These are phyloP conservation scores for Hygrocybe coccinea DNA, from an alignment of 768 basidiomycete genomes.

Conservation along the genomic window DNA sequence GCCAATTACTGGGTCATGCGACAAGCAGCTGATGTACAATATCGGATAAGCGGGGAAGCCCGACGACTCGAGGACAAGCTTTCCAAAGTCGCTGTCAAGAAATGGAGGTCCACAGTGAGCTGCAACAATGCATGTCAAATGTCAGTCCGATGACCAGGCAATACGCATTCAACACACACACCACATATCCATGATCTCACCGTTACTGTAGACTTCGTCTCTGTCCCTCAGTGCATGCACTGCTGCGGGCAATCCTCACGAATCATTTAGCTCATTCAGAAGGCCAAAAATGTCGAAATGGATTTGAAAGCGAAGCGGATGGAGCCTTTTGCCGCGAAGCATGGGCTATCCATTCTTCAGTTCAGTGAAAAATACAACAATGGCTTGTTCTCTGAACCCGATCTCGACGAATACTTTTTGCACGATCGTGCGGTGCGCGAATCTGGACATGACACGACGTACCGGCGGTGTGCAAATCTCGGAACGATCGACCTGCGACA, in stretches of 20 bases:
- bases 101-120: conserved; percentile 81
- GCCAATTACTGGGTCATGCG: no score
- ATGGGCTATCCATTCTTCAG: conserved; percentile 89
- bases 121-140: conserved; percentile 64
- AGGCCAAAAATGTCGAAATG: conserved; percentile 59
- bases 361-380: conserved; percentile 96
- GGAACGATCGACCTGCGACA: conserved; percentile 95
- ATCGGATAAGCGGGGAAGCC: no score
- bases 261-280: conserved; percentile 80
- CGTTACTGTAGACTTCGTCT: conserved; percentile 48
- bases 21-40: no score
- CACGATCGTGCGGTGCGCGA: conserved; percentile 96
- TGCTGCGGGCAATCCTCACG: conserved; percentile 77
- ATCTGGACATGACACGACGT: conserved; percentile 94
- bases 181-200: neutral
- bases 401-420: conserved; percentile 93
- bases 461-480: conserved; percentile 93
- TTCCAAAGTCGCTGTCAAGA: conserved; percentile 72
- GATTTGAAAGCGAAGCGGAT: conserved; percentile 64
- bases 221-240: conserved; percentile 71
- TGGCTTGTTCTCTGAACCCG: conserved; percentile 75
- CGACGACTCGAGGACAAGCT: conserved; percentile 74
- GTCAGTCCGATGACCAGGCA: conserved; percentile 58
- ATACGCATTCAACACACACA: conserved; percentile 34
- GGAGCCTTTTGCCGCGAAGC: conserved; percentile 89